phyloP scores from a whole-genome alignment of 345 rosid species.

The Trapa bicornis region DNA sequence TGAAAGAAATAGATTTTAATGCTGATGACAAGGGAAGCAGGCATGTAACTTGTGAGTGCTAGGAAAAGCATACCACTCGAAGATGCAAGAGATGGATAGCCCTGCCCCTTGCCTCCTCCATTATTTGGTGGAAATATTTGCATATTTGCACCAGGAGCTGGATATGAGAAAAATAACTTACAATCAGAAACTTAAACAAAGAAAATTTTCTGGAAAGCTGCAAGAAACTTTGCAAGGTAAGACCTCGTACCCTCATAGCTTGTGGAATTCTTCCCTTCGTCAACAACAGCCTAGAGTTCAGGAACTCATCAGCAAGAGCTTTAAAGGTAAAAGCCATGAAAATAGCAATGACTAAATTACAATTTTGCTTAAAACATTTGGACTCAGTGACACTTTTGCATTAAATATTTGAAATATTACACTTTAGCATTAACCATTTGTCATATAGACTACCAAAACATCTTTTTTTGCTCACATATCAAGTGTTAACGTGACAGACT shows the following conservation, averaged over 20 bases:
- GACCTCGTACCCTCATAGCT: slow-evolving; percentile 39
- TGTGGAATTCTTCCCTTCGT: slow-evolving; percentile 31
- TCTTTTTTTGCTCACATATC: no score
- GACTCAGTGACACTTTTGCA: no score
- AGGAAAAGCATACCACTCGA: slow-evolving; percentile 39
- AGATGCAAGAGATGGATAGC: slow-evolving; percentile 61
- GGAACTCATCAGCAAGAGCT: neutral
- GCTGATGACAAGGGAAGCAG: neutral
- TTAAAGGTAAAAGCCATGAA: neutral
- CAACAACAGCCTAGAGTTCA: slow-evolving; percentile 44
- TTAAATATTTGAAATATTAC: no score
- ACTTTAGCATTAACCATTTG: no score
- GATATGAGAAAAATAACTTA: slow-evolving; percentile 10
- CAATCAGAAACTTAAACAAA: slow-evolving; percentile 4
- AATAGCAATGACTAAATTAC: neutral
- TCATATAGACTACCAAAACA: no score
- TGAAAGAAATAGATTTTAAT: neutral
- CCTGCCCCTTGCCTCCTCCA: slow-evolving; percentile 34
- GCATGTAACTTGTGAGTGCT: neutral
- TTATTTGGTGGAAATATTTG: slow-evolving; percentile 52
- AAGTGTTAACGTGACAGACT: no score
- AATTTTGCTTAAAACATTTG: no score
- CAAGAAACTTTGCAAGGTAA: slow-evolving; percentile 5
- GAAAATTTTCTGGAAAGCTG: neutral
- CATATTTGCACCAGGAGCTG: slow-evolving; percentile 67